These are phyloP conservation scores for Flueggea neowawraea DNA, from an alignment of 441 rosid species.

Conservation along the genomic window DNA sequence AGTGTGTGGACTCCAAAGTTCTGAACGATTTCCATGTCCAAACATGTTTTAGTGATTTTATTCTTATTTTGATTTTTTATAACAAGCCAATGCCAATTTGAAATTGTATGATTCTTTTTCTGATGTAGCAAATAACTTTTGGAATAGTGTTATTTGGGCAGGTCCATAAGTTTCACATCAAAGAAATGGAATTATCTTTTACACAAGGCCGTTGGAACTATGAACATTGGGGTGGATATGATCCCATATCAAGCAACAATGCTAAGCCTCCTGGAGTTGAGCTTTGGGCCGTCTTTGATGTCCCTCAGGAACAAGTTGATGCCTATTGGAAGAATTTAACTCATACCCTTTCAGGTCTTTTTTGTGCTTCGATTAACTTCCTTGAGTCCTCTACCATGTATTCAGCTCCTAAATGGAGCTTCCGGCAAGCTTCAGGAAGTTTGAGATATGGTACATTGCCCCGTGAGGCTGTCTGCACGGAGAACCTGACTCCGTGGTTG, in stretches of 20 bases:
- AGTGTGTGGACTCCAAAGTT: too few relatives aligned
- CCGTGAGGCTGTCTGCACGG: slow-evolving; percentile 98
- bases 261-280: slow-evolving; percentile 99
- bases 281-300: slow-evolving; percentile 96
- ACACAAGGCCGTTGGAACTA: slow-evolving; percentile 99
- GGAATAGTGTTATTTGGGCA: slow-evolving; percentile 26
- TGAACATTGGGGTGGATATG: slow-evolving; percentile 95
- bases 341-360: slow-evolving; percentile 87
- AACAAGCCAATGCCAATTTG: too few relatives aligned
- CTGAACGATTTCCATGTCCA: too few relatives aligned
- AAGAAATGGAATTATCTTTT: slow-evolving; percentile 96
- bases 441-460: slow-evolving; percentile 89
- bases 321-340: slow-evolving; percentile 89
- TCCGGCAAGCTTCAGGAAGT: slow-evolving; percentile 53
- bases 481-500: slow-evolving; percentile 97
- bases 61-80: too few relatives aligned
- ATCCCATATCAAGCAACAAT: slow-evolving; percentile 73
- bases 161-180: slow-evolving; percentile 71
- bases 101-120: too few relatives aligned
- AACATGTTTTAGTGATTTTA: too few relatives aligned
- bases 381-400: slow-evolving; percentile 78
- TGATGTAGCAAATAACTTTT: slow-evolving; percentile 2
- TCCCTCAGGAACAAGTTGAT: slow-evolving; percentile 69
- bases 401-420: slow-evolving; percentile 83
- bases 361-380: slow-evolving; percentile 94